Conservation (phyloP, 768 basidiomycete genomes). For the Chiua virens region DNA sequence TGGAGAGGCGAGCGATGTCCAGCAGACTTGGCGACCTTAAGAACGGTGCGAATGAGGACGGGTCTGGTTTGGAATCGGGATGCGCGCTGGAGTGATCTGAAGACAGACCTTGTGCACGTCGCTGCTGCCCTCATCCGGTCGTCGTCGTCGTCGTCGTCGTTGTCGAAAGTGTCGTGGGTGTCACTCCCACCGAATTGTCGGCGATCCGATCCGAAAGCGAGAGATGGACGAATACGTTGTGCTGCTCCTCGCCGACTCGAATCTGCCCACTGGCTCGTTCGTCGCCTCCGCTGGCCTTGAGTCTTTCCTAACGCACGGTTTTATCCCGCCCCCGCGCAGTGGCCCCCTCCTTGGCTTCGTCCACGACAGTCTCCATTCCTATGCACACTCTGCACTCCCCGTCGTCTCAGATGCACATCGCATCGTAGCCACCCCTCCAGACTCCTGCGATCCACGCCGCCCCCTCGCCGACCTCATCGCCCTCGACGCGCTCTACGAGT, state of each 20-base stretch:
- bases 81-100: background rate
- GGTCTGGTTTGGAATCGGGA: conserved; percentile 1
- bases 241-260: conserved; percentile 84
- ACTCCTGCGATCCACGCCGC: conserved; percentile 8
- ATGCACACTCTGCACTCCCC: conserved; percentile 71
- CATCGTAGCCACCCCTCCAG: conserved; percentile 25
- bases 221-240: conserved; percentile 55
- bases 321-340: conserved; percentile 37
- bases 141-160: conserved; percentile 3
- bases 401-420: conserved; percentile 77
- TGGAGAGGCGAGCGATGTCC: conserved; percentile 27
- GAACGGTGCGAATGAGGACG: background rate
- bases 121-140: conserved; percentile 3
- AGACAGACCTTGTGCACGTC: background rate
- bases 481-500: conserved; percentile 79
- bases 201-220: too few relatives aligned
- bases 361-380: conserved; percentile 70
- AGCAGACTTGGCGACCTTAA: background rate
- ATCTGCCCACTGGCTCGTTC: conserved; percentile 96
- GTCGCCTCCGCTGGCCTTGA: conserved; percentile 94
- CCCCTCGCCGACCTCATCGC: conserved; percentile 45
- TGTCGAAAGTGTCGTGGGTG: background rate
- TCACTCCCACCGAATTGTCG: too few relatives aligned
- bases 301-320: conserved; percentile 86
- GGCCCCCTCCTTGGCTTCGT: conserved; percentile 55